Evolutionary conservation across 2,329 filamentous ascomycete species (phyloP), one percentile per base, ranked within the genome.

Genomic region (Ophiostoma montium): DNA sequence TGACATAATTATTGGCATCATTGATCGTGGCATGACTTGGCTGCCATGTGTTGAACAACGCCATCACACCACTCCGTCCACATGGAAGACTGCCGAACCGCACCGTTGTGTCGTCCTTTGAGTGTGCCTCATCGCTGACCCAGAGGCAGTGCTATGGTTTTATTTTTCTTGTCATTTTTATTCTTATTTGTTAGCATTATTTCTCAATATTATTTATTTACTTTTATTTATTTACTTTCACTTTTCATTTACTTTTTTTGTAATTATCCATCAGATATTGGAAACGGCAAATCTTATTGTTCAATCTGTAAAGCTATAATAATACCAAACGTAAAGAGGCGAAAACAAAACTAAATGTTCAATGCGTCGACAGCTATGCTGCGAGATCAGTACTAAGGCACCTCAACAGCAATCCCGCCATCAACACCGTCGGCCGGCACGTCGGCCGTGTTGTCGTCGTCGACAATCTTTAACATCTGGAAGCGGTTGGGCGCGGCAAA

Each of bases 401-500:
- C 42, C 12, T n/a, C n/a, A 31, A 31, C 27, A 5, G n/a, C n/a
- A n/a, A n/a, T n/a, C n/a, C n/a, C 54, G 11, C 61, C 57, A n/a
- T 64, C 59, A 10, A 65, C 63, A 2, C 38, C n/a, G 39, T 19
- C 38, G 13, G 32, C n/a, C 12, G 30, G 10, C 16, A 9, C n/a
- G 1, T n/a, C 15, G 16, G 27, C 27, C n/a, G 62, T 61, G 3
- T 67, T 64, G 7, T 66, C 66, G 4, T 62, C 60, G 16, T 63
- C 69, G 46, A 76, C 72, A 13, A 77, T 57, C 39, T 70, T 68
- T 11, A 85, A 67, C 50, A 81, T 59, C 45, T 76, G 67, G 60
- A 84, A 85, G 6, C 80, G 75, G 58, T 86, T 86, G 49, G 68
- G 60, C 49, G 68, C 60, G 13, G 67, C 59, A 41, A 62, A 62